Evolutionary conservation across 495 filamentous ascomycete species (phyloP).

Genomic region (Annulohypoxylon moriforme): DNA sequence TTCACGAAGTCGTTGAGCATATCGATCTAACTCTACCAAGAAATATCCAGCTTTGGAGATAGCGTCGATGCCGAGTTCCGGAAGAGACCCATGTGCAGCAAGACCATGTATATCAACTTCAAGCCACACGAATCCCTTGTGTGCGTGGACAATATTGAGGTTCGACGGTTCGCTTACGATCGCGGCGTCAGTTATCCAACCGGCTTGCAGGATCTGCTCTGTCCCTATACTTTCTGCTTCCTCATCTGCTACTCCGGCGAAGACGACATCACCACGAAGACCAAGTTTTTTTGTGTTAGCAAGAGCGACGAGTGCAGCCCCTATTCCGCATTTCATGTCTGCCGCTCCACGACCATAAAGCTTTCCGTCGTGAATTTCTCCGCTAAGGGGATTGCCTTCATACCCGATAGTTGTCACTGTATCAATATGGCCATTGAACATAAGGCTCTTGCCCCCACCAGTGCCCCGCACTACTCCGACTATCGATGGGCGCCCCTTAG

Average conservation of each 20-base stretch:
- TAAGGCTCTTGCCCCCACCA: conserved; percentile 1
- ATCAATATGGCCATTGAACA: conserved; percentile 4
- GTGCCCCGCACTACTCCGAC: conserved; percentile 1
- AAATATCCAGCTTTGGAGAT: conserved; percentile 14
- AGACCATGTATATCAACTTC: conserved; percentile 1
- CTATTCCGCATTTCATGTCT: conserved; percentile 7
- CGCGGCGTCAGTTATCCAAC: background rate
- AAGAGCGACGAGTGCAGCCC: background rate
- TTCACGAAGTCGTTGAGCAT: background rate
- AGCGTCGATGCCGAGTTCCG: background rate
- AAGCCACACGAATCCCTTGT: conserved; percentile 6
- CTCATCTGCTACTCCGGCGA: conserved; percentile 11
- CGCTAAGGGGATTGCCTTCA: conserved; percentile 1
- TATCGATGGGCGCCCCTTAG: conserved; percentile 3
- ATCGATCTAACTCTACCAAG: conserved; percentile 10
- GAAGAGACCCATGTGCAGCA: background rate
- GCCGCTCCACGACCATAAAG: conserved; percentile 3
- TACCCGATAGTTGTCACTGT: background rate
- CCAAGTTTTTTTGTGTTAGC: background rate
- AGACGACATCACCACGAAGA: conserved; percentile 7
- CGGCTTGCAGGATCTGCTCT: conserved; percentile 1
- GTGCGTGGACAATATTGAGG: conserved; percentile 4
- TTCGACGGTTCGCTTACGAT: background rate
- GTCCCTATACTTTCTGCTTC: conserved; percentile 5
- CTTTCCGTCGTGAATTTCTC: conserved; percentile 6